Conservation (phyloP, 2,329 filamentous ascomycete species). For the Neopestalotiopsis rosae region DNA sequence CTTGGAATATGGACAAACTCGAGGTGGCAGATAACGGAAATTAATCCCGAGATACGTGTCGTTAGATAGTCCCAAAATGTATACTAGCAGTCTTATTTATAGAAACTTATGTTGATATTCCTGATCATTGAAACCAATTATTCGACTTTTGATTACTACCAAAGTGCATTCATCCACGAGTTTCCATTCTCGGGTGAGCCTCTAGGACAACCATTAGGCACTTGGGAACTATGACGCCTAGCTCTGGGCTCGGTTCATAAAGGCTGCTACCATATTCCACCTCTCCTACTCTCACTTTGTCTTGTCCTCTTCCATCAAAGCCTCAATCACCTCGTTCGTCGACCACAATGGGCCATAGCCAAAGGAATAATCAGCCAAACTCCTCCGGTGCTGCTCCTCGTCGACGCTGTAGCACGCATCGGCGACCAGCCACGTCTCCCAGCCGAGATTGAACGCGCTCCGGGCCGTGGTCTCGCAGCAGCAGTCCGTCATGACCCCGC, state of each 20-base stretch:
- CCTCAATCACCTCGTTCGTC: conserved; percentile 3
- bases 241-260: background rate
- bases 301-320: background rate
- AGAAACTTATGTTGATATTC: background rate
- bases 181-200: background rate
- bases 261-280: background rate
- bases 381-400: conserved; percentile 37
- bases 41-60: background rate
- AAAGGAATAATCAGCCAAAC: conserved; percentile 38
- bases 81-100: background rate
- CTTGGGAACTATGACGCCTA: background rate
- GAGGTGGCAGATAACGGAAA: background rate
- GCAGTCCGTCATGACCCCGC: conserved; percentile 48
- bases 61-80: background rate
- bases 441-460: conserved; percentile 44
- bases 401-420: conserved; percentile 43
- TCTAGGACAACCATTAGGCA: background rate
- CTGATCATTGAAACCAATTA: background rate
- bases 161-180: background rate
- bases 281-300: background rate
- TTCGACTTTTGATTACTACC: background rate
- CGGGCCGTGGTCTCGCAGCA: conserved; percentile 45
- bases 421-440: conserved; percentile 44
- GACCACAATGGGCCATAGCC: conserved; percentile 34
- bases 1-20: background rate